Conservation (phyloP, 148 eudicot genomes). For the Selenicereus undatus region DNA sequence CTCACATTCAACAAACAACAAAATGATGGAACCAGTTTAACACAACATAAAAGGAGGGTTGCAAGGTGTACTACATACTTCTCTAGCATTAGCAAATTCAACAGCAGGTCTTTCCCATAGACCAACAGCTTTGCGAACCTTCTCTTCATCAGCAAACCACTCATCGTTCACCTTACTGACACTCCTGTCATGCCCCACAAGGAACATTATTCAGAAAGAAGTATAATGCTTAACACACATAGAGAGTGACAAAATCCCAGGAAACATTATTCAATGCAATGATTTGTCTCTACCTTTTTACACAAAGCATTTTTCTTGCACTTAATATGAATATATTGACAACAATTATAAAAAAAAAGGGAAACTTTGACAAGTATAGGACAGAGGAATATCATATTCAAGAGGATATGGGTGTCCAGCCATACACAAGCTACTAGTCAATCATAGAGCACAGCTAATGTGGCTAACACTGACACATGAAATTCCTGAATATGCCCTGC, state of each 20-base stretch:
- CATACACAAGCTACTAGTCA: not conserved
- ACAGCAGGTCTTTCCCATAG: constrained; percentile 46
- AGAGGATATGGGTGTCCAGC: not conserved
- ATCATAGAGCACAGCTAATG: not conserved
- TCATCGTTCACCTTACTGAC: constrained; percentile 84
- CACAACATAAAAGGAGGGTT: not conserved
- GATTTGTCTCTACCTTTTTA: not conserved
- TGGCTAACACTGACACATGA: not conserved
- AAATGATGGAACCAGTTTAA: not conserved
- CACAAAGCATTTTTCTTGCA: not conserved
- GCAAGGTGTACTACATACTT: constrained; percentile 32
- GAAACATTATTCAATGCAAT: not conserved
- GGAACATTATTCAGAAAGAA: constrained; percentile 3
- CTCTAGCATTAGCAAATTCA: constrained; percentile 41
- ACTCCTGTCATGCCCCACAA: constrained; percentile 52
- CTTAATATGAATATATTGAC: not conserved
- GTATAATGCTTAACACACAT: not conserved
- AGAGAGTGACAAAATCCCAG: not conserved
- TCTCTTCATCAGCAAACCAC: constrained; percentile 91
- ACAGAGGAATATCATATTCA: not conserved
- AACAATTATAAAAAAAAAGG: not conserved
- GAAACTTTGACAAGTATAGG: not conserved
- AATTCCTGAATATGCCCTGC: not conserved
- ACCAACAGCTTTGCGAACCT: constrained; percentile 70
- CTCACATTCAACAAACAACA: not conserved